Evolutionary conservation across 208 protist genomes (phyloP).

Genomic region (Trypanosoma grayi): DNA sequence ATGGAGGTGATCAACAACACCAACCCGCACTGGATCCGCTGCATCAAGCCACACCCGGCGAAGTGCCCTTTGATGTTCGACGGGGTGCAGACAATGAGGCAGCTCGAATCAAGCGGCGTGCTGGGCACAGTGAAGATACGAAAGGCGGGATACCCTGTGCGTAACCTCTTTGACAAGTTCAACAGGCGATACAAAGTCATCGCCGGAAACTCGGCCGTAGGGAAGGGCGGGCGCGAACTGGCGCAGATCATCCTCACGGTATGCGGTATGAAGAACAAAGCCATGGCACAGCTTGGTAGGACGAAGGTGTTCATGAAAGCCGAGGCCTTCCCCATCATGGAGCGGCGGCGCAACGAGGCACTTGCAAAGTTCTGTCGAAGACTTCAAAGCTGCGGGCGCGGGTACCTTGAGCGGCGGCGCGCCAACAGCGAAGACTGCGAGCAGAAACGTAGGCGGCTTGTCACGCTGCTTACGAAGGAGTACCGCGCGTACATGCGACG

Average conservation of each 20-base stretch:
- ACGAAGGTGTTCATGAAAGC: constrained; percentile 48
- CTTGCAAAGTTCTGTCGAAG: constrained; percentile 16
- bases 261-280: constrained; percentile 12
- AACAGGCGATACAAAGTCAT: constrained; percentile 37
- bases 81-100: constrained; percentile 28
- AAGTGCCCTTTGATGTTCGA: constrained; percentile 42
- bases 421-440: constrained; percentile 15
- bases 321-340: constrained; percentile 24
- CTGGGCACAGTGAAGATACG: constrained; percentile 44
- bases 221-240: constrained; percentile 9
- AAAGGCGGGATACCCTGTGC: constrained; percentile 36
- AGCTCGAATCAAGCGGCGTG: constrained; percentile 41
- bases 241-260: constrained; percentile 14
- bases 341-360: constrained; percentile 22
- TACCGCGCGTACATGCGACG: constrained; percentile 23
- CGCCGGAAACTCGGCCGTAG: neutral
- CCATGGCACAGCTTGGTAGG: constrained; percentile 27
- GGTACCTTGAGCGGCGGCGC: neutral
- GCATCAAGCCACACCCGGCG: constrained; percentile 42
- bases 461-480: constrained; percentile 5
- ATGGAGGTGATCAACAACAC: constrained; percentile 43
- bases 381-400: constrained; percentile 21
- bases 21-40: constrained; percentile 52
- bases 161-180: constrained; percentile 37
- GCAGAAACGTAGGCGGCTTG: constrained; percentile 7